Evolutionary conservation across 768 basidiomycete species (phyloP).

Genomic region (Exsudoporus frostii): DNA sequence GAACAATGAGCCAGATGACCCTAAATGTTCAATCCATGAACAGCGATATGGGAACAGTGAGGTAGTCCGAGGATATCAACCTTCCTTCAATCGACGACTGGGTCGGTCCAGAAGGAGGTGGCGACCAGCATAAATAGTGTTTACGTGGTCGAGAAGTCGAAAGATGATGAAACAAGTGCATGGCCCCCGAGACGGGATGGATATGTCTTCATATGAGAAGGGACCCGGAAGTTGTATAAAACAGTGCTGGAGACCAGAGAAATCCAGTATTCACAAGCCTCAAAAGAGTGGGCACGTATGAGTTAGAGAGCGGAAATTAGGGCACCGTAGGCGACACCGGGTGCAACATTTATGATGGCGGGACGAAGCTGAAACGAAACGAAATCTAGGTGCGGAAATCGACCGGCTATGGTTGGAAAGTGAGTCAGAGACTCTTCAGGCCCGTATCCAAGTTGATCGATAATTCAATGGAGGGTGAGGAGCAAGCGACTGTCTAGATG

Average conservation of each 20-base stretch:
- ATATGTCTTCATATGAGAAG: slow-evolving; percentile 52
- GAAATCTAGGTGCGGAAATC: slow-evolving; percentile 27
- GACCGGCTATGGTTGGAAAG: slow-evolving; percentile 6
- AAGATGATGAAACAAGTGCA: slow-evolving; percentile 30
- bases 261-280: slow-evolving; percentile 37
- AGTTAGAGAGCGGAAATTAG: slow-evolving; percentile 40
- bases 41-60: slow-evolving; percentile 27
- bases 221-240: slow-evolving; percentile 25
- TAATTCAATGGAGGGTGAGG: slow-evolving; percentile 42
- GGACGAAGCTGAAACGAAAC: slow-evolving; percentile 18
- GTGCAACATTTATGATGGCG: slow-evolving; percentile 31
- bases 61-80: slow-evolving; percentile 33
- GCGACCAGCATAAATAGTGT: slow-evolving; percentile 30
- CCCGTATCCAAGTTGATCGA: slow-evolving; percentile 50
- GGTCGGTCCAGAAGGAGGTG: slow-evolving; percentile 15
- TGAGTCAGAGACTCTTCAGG: slow-evolving; percentile 31
- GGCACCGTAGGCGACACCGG: slow-evolving; percentile 32
- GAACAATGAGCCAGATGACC: slow-evolving; percentile 25
- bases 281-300: slow-evolving; percentile 33
- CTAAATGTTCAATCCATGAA: slow-evolving; percentile 39
- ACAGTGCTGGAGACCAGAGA: slow-evolving; percentile 23
- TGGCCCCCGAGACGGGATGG: slow-evolving; percentile 57
- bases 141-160: slow-evolving; percentile 30
- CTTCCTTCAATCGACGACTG: slow-evolving; percentile 26
- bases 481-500: slow-evolving; percentile 42